These are phyloP conservation scores for Ustilago tritici DNA, from an alignment of 1,284 basidiomycete genomes.

Conservation along the genomic window DNA sequence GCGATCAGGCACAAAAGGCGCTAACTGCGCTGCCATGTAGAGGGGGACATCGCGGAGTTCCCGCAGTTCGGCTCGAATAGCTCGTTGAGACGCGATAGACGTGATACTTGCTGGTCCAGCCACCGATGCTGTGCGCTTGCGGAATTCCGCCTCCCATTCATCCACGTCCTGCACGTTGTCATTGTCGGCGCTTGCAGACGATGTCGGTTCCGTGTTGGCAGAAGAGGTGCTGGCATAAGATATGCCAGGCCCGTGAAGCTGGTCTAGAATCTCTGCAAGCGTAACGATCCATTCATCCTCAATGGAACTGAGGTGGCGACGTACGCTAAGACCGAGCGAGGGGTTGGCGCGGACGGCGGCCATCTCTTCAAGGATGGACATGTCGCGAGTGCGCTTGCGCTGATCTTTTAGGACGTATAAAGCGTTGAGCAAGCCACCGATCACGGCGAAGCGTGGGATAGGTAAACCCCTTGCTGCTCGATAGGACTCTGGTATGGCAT, in stretches of 20 bases:
- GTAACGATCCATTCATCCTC: constrained; percentile 61
- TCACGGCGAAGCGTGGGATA: constrained; percentile 58
- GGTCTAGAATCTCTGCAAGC: constrained; percentile 56
- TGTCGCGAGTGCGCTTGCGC: constrained; percentile 33
- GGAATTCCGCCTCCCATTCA: constrained; percentile 60
- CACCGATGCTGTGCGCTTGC: constrained; percentile 40
- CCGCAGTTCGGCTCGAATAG: constrained; percentile 16
- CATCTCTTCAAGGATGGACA: constrained; percentile 53
- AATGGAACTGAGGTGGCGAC: constrained; percentile 30
- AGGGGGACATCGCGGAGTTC: constrained; percentile 49
- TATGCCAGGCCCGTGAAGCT: constrained; percentile 23
- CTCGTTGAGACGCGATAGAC: constrained; percentile 25
- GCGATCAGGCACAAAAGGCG: constrained; percentile 45
- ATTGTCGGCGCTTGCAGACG: background rate
- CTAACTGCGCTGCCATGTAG: constrained; percentile 54
- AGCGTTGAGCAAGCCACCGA: constrained; percentile 61
- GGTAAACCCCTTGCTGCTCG: constrained; percentile 38
- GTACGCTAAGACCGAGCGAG: constrained; percentile 44
- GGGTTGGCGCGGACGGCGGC: constrained; percentile 44
- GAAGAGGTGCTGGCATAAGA: background rate
- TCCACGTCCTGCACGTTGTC: constrained; percentile 23
- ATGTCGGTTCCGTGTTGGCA: background rate
- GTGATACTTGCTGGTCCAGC: constrained; percentile 40
- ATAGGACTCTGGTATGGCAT: constrained; percentile 37
- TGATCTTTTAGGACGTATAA: constrained; percentile 57